Evolutionary conservation across 1,284 basidiomycete species (phyloP).

Genomic region (Cerrena zonata): DNA sequence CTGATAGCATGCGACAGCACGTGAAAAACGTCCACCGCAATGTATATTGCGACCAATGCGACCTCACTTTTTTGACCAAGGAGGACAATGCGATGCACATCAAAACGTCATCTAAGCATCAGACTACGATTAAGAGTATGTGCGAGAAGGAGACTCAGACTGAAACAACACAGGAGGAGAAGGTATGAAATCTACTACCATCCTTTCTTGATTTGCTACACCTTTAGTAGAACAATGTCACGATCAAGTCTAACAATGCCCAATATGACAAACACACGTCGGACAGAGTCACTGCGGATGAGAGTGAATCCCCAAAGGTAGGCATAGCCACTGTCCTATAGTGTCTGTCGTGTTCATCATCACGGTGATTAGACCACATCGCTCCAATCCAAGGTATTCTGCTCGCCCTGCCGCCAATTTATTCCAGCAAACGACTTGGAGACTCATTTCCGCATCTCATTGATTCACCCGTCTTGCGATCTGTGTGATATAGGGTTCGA

Average conservation of each 20-base stretch:
- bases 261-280: not conserved
- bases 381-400: not conserved
- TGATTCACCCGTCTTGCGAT: slow-evolving; percentile 12
- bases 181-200: not conserved
- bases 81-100: too few species aligned
- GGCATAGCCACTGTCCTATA: too few species aligned
- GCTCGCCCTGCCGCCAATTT: not conserved
- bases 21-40: not conserved
- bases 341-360: not conserved
- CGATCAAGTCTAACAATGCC: not conserved
- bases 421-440: slow-evolving; percentile 8
- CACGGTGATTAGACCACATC: not conserved
- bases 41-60: not conserved
- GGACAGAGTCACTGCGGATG: too few species aligned
- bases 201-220: not conserved
- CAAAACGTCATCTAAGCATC: too few species aligned
- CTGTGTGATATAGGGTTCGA: slow-evolving; percentile 16
- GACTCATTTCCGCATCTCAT: slow-evolving; percentile 12
- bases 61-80: too few species aligned
- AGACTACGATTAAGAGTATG: too few species aligned
- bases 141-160: too few species aligned
- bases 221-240: not conserved
- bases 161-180: too few species aligned
- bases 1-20: not conserved
- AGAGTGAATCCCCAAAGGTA: not conserved